Evolutionary conservation across 768 basidiomycete genomes (phyloP).

Genomic region (Amanita pseudoporphyria): DNA sequence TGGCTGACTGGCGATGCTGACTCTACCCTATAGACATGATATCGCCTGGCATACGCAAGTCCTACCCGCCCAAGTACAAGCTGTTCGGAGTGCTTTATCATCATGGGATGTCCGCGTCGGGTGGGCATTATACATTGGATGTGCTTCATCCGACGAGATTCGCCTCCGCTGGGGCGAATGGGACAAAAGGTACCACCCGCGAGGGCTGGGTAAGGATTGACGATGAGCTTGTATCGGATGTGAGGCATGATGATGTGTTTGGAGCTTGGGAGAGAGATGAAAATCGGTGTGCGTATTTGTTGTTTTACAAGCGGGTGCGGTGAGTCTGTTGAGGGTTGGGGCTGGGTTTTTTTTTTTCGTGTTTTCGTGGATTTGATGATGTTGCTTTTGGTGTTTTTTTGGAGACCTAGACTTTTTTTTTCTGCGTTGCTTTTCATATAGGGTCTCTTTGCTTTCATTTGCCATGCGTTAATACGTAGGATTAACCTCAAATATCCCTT

Average conservation of each 20-base stretch:
- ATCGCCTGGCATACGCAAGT: conserved; percentile 36
- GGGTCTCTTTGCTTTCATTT: no score
- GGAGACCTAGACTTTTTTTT: no score
- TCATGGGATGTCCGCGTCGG: conserved; percentile 82
- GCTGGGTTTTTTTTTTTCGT: not conserved
- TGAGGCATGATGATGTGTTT: conserved; percentile 69
- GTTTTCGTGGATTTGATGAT: not conserved
- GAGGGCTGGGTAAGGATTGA: conserved; percentile 91
- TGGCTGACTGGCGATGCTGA: no score
- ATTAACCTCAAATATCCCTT: not conserved
- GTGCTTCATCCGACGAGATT: conserved; percentile 69
- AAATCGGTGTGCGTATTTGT: conserved; percentile 68
- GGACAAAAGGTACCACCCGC: conserved; percentile 9
- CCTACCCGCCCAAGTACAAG: conserved; percentile 52
- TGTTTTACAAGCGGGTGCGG: conserved; percentile 70
- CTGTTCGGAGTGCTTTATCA: conserved; percentile 91
- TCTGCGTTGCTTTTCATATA: no score
- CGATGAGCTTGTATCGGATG: conserved; percentile 78
- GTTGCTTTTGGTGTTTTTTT: no score
- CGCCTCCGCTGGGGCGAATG: no score
- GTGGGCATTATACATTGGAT: conserved; percentile 93
- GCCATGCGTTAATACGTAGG: no score
- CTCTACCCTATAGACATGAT: conserved; percentile 41
- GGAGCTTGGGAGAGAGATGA: conserved; percentile 37
- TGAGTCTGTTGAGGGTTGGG: no score